These are phyloP conservation scores for Fraxinus greggii DNA, from an alignment of 305 asterid genomes.

Conservation along the genomic window DNA sequence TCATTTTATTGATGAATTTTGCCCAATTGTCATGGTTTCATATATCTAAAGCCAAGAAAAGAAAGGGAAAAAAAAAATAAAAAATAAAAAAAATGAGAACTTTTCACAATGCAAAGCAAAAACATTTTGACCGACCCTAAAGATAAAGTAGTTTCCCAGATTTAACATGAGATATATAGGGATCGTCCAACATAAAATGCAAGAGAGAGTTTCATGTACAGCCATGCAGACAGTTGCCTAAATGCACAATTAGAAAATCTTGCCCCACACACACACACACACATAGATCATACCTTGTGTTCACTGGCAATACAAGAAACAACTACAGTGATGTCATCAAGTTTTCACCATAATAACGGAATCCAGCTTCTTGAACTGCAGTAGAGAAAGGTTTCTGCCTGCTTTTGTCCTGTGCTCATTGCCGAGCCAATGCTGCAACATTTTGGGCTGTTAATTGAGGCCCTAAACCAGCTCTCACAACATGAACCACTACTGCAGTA, in stretches of 20 bases:
- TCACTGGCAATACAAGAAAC: constrained; percentile 71
- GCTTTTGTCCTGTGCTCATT: constrained; percentile 82
- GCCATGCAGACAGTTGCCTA: neutral
- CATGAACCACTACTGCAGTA: constrained; percentile 83
- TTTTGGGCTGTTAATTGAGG: constrained; percentile 94
- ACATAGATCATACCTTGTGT: constrained; percentile 45
- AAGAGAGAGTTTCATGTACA: too few relatives aligned
- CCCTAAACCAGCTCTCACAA: constrained; percentile 74
- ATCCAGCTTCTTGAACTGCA: constrained; percentile 98
- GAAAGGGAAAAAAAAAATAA: too few relatives aligned
- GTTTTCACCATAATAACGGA: constrained; percentile 46
- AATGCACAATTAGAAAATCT: neutral
- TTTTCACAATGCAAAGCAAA: too few relatives aligned
- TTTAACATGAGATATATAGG: neutral
- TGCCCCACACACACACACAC: neutral
- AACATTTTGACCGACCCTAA: neutral
- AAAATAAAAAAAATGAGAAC: neutral
- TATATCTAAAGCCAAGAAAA: neutral
- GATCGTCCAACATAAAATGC: neutral
- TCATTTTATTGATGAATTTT: neutral
- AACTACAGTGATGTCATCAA: constrained; percentile 72
- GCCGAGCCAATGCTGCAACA: constrained; percentile 89
- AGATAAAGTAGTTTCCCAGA: neutral
- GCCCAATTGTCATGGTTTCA: neutral
- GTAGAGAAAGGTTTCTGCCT: constrained; percentile 94